A percentile compares a stretch with the other conserved stretches of the same genome.
Conservation (phyloP, 345 rosid species). For the Dovyalis caffra region DNA sequence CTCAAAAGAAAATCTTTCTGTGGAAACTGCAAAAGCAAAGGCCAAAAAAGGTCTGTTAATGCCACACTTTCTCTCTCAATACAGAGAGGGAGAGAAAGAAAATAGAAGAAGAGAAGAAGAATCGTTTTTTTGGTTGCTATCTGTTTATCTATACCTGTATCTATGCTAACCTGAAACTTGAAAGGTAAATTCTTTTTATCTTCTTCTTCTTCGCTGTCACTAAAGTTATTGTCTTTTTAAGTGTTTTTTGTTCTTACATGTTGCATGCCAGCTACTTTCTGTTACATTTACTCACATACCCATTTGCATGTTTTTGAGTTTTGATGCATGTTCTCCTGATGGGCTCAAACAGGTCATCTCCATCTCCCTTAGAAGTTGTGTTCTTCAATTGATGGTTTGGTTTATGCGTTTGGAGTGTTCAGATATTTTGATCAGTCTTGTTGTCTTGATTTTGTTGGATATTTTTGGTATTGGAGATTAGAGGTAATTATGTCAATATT, state of each 20-base stretch:
- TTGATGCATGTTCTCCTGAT: background rate
- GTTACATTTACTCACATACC: background rate
- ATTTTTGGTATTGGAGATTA: constrained; percentile 2
- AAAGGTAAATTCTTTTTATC: constrained; percentile 20
- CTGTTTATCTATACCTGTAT: background rate
- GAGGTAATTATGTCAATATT: constrained; percentile 6
- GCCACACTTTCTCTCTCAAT: background rate
- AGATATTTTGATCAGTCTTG: constrained; percentile 5
- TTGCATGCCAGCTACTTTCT: constrained; percentile 15
- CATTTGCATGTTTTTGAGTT: constrained; percentile 1
- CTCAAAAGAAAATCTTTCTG: background rate
- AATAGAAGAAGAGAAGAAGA: constrained; percentile 20
- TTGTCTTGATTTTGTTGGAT: background rate
- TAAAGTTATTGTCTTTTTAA: background rate
- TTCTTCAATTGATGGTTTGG: constrained; percentile 9
- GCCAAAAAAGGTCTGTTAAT: constrained; percentile 14
- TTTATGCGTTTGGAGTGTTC: constrained; percentile 9
- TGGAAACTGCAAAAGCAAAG: constrained; percentile 14
- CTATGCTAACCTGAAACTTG: background rate
- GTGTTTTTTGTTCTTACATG: constrained; percentile 5
- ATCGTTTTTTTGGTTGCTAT: constrained; percentile 12
- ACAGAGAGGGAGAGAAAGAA: background rate
- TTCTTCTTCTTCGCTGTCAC: constrained; percentile 17
- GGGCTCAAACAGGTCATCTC: background rate
- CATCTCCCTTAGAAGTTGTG: constrained; percentile 4